Percentiles rank a stretch among this genome's conserved stretches.
These are phyloP conservation scores for Wickerhamiella brachini DNA, from an alignment of 805 yeast genomes.

Conservation along the genomic window DNA sequence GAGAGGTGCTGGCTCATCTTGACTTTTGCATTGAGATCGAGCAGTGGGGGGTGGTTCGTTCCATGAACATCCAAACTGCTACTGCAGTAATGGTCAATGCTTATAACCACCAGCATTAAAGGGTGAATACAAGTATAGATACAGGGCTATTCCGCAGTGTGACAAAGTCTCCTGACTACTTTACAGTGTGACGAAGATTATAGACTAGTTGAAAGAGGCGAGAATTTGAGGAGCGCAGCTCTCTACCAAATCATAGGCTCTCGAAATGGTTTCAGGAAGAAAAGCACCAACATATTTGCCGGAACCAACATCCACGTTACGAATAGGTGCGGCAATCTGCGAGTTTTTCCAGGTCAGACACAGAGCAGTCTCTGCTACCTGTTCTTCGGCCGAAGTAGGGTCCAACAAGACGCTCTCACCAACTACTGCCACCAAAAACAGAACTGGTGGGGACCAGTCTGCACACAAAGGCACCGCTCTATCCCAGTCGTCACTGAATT, in stretches of 20 bases:
- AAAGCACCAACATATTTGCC: slow-evolving; percentile 35
- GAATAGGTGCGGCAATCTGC: slow-evolving; percentile 58
- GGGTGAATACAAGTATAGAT: not conserved
- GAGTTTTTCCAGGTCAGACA: slow-evolving; percentile 58
- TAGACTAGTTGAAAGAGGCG: not conserved
- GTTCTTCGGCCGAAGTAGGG: slow-evolving; percentile 81
- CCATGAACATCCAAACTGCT: slow-evolving; percentile 96
- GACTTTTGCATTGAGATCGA: slow-evolving; percentile 84
- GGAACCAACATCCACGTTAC: slow-evolving; percentile 49
- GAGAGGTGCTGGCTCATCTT: slow-evolving; percentile 62
- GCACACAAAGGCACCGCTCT: slow-evolving; percentile 34
- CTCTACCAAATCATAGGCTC: slow-evolving; percentile 45
- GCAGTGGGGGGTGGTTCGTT: slow-evolving; percentile 81
- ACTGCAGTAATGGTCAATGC: slow-evolving; percentile 91
- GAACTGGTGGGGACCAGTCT: slow-evolving; percentile 53
- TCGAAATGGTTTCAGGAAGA: slow-evolving; percentile 26
- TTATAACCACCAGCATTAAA: slow-evolving; percentile 30
- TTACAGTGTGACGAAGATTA: too few species aligned
- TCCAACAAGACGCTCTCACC: slow-evolving; percentile 63
- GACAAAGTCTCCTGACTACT: too few species aligned
- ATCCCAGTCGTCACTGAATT: slow-evolving; percentile 81
- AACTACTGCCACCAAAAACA: slow-evolving; percentile 62
- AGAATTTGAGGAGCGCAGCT: slow-evolving; percentile 51
- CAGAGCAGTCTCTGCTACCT: slow-evolving; percentile 74
- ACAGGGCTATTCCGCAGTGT: too few species aligned